Evolutionary conservation across 75 land plant genomes (phyloP).

Genomic region (Selaginella tamariscina): DNA sequence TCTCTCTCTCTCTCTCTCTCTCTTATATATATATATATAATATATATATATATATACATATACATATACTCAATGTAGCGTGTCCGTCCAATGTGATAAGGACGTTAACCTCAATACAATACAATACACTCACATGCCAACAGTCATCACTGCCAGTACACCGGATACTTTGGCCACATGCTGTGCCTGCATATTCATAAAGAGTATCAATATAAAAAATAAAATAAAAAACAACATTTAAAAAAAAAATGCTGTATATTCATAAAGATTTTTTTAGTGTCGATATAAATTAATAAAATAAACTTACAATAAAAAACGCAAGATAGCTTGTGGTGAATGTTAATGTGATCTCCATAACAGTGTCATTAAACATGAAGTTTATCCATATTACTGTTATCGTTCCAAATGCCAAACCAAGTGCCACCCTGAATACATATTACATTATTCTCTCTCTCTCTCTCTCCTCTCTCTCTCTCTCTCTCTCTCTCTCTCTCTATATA

Average conservation of each 20-base stretch:
- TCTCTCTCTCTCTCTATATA: too few relatives aligned
- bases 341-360: conserved; percentile 84
- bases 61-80: too few relatives aligned
- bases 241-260: neutral
- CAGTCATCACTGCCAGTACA: conserved; percentile 86
- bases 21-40: too few relatives aligned
- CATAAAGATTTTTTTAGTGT: too few relatives aligned
- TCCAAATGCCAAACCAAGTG: conserved; percentile 77
- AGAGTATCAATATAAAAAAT: conserved; percentile 3
- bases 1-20: too few relatives aligned
- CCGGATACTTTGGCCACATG: conserved; percentile 71
- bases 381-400: conserved; percentile 75
- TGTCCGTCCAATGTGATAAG: too few relatives aligned
- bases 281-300: neutral
- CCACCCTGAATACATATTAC: conserved; percentile 48
- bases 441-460: too few relatives aligned
- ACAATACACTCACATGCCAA: conserved; percentile 80
- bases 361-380: conserved; percentile 85
- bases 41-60: too few relatives aligned
- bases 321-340: conserved; percentile 93
- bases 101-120: neutral
- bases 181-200: conserved; percentile 54
- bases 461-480: too few relatives aligned
- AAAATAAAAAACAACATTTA: conserved; percentile 1
- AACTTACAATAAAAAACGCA: conserved; percentile 81